These are phyloP conservation scores for Lepidium sativum DNA, from an alignment of 345 rosid genomes.

Conservation along the genomic window DNA sequence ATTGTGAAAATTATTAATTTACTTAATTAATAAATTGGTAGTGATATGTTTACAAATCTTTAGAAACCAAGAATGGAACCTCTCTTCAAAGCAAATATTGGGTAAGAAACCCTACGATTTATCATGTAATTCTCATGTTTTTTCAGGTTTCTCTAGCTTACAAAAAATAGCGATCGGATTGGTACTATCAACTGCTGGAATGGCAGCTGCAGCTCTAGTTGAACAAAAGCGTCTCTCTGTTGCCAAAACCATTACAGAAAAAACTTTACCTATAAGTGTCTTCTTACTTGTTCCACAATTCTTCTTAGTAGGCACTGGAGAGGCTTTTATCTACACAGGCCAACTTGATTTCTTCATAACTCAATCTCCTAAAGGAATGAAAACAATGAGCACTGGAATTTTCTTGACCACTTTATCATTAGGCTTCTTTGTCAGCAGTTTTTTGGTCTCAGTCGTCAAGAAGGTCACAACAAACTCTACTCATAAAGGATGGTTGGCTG, in stretches of 20 bases:
- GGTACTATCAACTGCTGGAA: conserved; percentile 44
- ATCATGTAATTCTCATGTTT: too few species aligned
- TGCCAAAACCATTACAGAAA: conserved; percentile 21
- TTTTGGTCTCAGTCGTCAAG: conserved; percentile 44
- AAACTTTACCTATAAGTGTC: conserved; percentile 36
- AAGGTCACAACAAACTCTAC: conserved; percentile 22
- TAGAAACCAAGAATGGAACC: too few species aligned
- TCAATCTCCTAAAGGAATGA: conserved; percentile 61
- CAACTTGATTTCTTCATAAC: conserved; percentile 70
- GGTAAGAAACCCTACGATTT: too few species aligned
- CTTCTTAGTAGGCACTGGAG: conserved; percentile 61
- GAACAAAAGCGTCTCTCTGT: conserved; percentile 39
- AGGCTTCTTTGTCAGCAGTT: conserved; percentile 55
- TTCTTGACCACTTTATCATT: conserved; percentile 56
- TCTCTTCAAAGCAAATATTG: too few species aligned
- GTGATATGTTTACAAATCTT: too few species aligned
- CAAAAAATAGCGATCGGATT: conserved; percentile 59
- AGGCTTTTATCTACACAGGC: conserved; percentile 60
- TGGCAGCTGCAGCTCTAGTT: conserved; percentile 46
- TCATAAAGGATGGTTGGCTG: conserved; percentile 37
- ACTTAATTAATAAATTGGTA: too few species aligned
- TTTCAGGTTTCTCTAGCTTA: conserved; percentile 48
- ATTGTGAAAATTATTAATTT: too few species aligned
- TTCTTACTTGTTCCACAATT: conserved; percentile 54
- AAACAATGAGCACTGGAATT: conserved; percentile 64